Evolutionary conservation across 2,329 filamentous ascomycete genomes (phyloP), one percentile per base, ranked within the genome.

Genomic region (Canariomyces notabilis): DNA sequence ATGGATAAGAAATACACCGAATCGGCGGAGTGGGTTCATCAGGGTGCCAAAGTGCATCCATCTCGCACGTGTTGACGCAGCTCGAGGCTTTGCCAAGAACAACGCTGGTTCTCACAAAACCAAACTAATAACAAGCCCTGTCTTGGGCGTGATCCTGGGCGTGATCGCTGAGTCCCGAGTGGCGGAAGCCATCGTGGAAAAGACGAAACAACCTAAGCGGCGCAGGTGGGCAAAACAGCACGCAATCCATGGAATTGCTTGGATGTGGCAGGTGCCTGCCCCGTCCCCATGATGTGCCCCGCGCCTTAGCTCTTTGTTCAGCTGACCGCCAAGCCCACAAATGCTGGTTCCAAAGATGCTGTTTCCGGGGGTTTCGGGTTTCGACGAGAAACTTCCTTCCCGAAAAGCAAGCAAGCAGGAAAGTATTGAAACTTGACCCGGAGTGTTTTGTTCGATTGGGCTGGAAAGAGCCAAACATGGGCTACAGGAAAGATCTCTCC

Each of bases 291-390:
- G 35, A 9, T 23, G n/a, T 23, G n/a, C 20, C 26, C 36, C 20
- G 12, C 35, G 33, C 35, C n/a, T 26, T 42, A 5, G 34, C 18
- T 35, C 36, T 48, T 48, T 49, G 46, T 49, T 37, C 46, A 19
- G 37, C 36, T 49, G 46, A 49, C 42, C 37, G 16, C 11, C 22
- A 23, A 29, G 42, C 33, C 37, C 36, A 45, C 39, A n/a, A 41
- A 33, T 31, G 42, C 42, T 31, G 42, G 26, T 49, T 37, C 40
- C 40, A 32, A 6, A 31, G 3, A 15, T 16, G 12, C 34, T 26
- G 32, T 32, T 19, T n/a, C 15, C 40, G 29, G 23, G 26, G 4
- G 31, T 12, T 23, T 26, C 31, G 16, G 26, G 26, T 29, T 11
- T 29, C 26, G 9, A 9, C 26, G 9, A 4, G 8, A 12, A 12